Evolutionary conservation across 2,329 filamentous ascomycete species (phyloP), one percentile per base, ranked within the genome.

Genomic region (Gyromitra esculenta): DNA sequence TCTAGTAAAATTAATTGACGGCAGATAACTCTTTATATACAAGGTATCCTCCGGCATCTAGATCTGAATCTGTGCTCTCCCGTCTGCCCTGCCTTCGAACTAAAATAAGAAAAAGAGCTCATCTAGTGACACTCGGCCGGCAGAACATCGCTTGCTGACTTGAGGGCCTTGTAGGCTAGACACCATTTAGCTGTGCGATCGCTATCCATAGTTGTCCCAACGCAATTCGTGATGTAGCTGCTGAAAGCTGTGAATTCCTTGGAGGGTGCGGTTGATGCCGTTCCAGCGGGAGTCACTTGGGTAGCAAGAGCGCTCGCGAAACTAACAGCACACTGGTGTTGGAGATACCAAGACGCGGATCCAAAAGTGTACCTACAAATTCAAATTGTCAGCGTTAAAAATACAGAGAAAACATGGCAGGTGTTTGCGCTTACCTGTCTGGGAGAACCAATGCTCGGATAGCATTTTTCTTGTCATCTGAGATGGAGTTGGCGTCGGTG

Each of bases 271-370:
- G 25, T 31, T 31, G 25, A 31, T 31, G 25, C 2, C 25, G 25
- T 31, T 3, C 25, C 25, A 31, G 25, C 25, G 25, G 25, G 25
- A 31, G 25, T 31, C 25, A 31, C 39, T 5, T 57, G 50, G 8
- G n/a, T 35, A 7, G 39, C 21, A 8, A 75, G 60, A 11, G 18
- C 7, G 5, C 2, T 18, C 6, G 41, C 25, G 25, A 63, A 35
- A 11, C 43, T 64, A 2, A 45, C 8, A 15, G 57, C 21, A 11
- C 75, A 77, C 18, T 59, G 31, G 1, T 21, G 71, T 7, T 2
- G 13, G 1, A 77, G 66, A 59, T 59, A 77, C 72, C 66, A 77
- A 1, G 52, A 7, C 2, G 75, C 75, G 2, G 75, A 59, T 13
- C 39, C 62, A 37, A 75, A 77, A 3, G 75, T 67, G 31, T 64